phyloP scores from a whole-genome alignment of 441 rosid genomes.

The Populus hybrid region DNA sequence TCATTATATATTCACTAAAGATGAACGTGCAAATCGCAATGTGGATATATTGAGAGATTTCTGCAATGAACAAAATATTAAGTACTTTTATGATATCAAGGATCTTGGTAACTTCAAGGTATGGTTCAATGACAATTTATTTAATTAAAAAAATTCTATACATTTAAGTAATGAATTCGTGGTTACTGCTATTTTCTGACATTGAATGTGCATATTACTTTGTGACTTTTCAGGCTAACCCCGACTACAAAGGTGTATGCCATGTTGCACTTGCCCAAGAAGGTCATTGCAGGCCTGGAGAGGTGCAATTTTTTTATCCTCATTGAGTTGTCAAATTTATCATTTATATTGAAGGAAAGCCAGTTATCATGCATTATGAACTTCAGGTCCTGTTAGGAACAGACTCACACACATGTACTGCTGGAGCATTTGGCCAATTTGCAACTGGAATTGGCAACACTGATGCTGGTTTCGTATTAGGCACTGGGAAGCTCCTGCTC shows the following conservation, averaged over 20 bases:
- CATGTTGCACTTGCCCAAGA: constrained; percentile 98
- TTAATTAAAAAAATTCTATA: neutral
- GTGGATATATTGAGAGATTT: constrained; percentile 94
- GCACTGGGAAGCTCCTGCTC: constrained; percentile 89
- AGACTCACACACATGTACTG: constrained; percentile 96
- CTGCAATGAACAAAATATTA: constrained; percentile 82
- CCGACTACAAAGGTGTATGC: constrained; percentile 97
- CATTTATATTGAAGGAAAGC: neutral
- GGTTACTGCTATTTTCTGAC: constrained; percentile 3
- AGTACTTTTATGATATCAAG: constrained; percentile 92
- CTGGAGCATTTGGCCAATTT: constrained; percentile 98
- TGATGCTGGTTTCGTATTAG: constrained; percentile 93
- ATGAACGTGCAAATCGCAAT: constrained; percentile 95
- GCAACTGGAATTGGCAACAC: constrained; percentile 99
- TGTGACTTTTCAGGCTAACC: constrained; percentile 63
- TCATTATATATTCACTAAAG: constrained; percentile 92
- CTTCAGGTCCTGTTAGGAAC: constrained; percentile 87
- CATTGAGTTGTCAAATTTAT: constrained; percentile 1
- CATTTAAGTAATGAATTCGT: neutral
- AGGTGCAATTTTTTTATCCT: constrained; percentile 42
- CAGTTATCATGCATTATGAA: constrained; percentile 8
- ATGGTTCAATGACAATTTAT: constrained; percentile 6
- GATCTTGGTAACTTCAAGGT: constrained; percentile 89
- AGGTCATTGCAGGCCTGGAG: constrained; percentile 99
- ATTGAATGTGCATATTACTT: constrained; percentile 14